Conservation (phyloP, 495 filamentous ascomycete genomes). For the Pyrenopolyporus hunteri region DNA sequence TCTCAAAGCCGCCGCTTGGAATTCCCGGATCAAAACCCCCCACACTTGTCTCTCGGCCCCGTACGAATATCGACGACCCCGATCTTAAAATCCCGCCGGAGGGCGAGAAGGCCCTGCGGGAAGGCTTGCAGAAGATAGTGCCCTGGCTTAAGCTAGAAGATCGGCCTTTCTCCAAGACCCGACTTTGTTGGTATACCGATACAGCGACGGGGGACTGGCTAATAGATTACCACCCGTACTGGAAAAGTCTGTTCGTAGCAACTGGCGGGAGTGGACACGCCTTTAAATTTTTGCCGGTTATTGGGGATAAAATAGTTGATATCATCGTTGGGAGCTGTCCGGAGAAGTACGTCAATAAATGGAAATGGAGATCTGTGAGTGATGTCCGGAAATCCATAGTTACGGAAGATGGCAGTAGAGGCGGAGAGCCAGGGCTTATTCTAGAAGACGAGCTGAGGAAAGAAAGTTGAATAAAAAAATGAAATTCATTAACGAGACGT, state of each 20-base stretch:
- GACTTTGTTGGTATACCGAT: constrained; percentile 91
- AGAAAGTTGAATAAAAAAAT: constrained; percentile 6
- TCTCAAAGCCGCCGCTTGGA: constrained; percentile 51
- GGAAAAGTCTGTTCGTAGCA: constrained; percentile 73
- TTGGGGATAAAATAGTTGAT: constrained; percentile 79
- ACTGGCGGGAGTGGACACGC: constrained; percentile 87
- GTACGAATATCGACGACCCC: constrained; percentile 53
- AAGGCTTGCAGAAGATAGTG: constrained; percentile 65
- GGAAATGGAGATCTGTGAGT: constrained; percentile 65
- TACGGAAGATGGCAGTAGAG: constrained; percentile 72
- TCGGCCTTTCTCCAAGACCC: constrained; percentile 69
- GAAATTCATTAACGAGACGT: neutral
- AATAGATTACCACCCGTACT: constrained; percentile 73
- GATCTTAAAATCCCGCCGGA: constrained; percentile 59
- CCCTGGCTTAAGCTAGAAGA: constrained; percentile 61
- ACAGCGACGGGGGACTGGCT: constrained; percentile 82
- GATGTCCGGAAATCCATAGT: constrained; percentile 38
- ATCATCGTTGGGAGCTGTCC: constrained; percentile 64
- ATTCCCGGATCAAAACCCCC: neutral
- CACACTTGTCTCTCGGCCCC: constrained; percentile 51
- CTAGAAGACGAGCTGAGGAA: constrained; percentile 59
- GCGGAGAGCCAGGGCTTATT: constrained; percentile 60
- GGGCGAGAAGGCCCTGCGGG: constrained; percentile 64
- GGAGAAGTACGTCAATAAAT: constrained; percentile 64
- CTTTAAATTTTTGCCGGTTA: constrained; percentile 87